Evolutionary conservation across 2,329 filamentous ascomycete genomes (phyloP), one percentile per base, ranked within the genome.

Genomic region (Neofusicoccum sp.): DNA sequence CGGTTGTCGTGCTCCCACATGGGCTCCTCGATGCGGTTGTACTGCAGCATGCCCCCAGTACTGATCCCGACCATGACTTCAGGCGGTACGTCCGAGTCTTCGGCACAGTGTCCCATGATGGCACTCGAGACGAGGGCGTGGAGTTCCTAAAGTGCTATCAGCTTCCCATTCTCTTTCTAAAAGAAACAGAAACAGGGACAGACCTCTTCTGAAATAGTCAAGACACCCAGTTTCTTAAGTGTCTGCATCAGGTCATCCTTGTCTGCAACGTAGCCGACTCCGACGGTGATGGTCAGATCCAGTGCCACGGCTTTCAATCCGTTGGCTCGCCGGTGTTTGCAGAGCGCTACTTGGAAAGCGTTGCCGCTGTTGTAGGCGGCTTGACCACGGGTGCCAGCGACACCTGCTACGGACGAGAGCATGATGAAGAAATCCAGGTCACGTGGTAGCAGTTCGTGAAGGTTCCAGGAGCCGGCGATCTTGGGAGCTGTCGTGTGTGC

Each of bases 271-370:
- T 31, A 41, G 39, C 72, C 72, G 5, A 70, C 68, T 16, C 67
- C 73, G 6, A 48, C 61, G n/a, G 76, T 68, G 2, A 65, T 14
- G 12, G 70, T 66, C 7, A 75, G 64, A 9, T 70, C 49, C 9
- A 48, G 45, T 9, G 39, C 16, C 7, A 50, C 62, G 8, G 60
- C 65, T 31, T 29, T 22, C 2, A 70, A 56, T 2, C 68, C 70
- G 4, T 39, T 48, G 3, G 16, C 6, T 12, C 61, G 67, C 8
- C 70, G 68, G 29, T 72, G 64, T 0, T 64, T 65, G 6, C 71
- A 69, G 3, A 74, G 50, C 2, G 65, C 58, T 43, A 74, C 73
- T 11, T 73, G 67, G 59, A 72, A 75, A 1, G 73, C 64, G 56
- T 73, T 73, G 6, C 65, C 69, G 16, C 70, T 62, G 12, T 66